Evolutionary conservation across 257 asterid species (phyloP).

Genomic region (Solanum pimpinellifolium): DNA sequence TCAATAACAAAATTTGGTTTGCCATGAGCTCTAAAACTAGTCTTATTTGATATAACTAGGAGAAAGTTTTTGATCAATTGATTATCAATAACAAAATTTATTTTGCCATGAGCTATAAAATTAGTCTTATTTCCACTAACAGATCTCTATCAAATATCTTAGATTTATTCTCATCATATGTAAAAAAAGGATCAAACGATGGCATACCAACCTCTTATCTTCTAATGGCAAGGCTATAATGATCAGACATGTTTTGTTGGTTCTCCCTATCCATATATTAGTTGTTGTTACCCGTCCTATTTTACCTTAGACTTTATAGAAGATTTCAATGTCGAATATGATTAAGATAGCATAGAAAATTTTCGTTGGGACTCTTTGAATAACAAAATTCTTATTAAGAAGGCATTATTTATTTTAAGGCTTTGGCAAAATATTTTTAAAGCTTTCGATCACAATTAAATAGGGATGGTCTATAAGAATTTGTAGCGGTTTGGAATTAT

Average conservation of each 20-base stretch:
- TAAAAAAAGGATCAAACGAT: neutral
- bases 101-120: neutral
- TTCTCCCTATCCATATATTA: neutral
- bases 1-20: no score
- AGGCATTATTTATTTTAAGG: neutral
- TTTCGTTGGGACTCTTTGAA: neutral
- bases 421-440: neutral
- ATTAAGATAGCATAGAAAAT: neutral
- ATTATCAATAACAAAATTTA: neutral
- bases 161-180: neutral
- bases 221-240: neutral
- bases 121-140: neutral
- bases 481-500: neutral
- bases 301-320: neutral
- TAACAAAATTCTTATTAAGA: neutral
- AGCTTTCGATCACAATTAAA: neutral
- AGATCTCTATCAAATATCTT: neutral
- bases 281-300: neutral
- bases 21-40: no score
- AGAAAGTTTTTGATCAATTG: neutral
- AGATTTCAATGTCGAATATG: neutral
- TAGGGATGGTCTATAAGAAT: neutral
- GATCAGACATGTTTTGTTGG: neutral
- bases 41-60: neutral
- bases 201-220: neutral